Evolutionary conservation across 1,284 basidiomycete species (phyloP).

Genomic region (Amylostereum areolatum): DNA sequence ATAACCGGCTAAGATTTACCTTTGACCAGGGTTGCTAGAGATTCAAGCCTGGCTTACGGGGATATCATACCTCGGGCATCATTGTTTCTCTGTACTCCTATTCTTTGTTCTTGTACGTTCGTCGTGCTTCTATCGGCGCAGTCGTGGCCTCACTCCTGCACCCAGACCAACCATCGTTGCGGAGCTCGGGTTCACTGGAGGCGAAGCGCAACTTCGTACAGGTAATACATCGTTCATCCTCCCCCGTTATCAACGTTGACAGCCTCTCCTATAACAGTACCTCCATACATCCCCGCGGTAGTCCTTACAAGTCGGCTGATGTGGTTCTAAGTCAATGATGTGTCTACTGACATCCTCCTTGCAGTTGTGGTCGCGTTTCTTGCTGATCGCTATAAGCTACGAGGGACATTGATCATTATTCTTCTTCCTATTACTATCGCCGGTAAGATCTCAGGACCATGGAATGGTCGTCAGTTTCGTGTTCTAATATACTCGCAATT

Average conservation of each 20-base stretch:
- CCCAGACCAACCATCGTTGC: slow-evolving; percentile 49
- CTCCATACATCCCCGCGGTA: slow-evolving; percentile 54
- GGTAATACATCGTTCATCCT: too few relatives aligned
- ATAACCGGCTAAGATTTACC: not conserved
- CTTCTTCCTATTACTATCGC: slow-evolving; percentile 49
- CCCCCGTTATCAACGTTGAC: too few relatives aligned
- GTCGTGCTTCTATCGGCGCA: too few relatives aligned
- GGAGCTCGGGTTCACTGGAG: slow-evolving; percentile 47
- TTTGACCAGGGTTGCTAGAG: slow-evolving; percentile 37
- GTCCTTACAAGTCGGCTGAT: slow-evolving; percentile 40
- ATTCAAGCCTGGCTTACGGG: slow-evolving; percentile 56
- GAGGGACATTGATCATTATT: slow-evolving; percentile 56
- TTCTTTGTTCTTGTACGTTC: slow-evolving; percentile 49
- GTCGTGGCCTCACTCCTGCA: not conserved
- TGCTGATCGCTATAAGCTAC: slow-evolving; percentile 46
- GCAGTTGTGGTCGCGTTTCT: slow-evolving; percentile 46
- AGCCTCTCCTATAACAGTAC: too few relatives aligned
- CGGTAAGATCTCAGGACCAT: too few relatives aligned
- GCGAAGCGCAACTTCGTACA: slow-evolving; percentile 50
- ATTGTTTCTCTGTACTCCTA: slow-evolving; percentile 55
- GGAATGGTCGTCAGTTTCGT: too few relatives aligned
- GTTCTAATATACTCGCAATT: not conserved
- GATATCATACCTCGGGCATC: slow-evolving; percentile 48
- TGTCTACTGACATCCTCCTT: too few relatives aligned
- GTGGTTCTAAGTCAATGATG: too few relatives aligned